Evolutionary conservation across 2,329 filamentous ascomycete genomes (phyloP).

Genomic region (Clarireedia hainanense): DNA sequence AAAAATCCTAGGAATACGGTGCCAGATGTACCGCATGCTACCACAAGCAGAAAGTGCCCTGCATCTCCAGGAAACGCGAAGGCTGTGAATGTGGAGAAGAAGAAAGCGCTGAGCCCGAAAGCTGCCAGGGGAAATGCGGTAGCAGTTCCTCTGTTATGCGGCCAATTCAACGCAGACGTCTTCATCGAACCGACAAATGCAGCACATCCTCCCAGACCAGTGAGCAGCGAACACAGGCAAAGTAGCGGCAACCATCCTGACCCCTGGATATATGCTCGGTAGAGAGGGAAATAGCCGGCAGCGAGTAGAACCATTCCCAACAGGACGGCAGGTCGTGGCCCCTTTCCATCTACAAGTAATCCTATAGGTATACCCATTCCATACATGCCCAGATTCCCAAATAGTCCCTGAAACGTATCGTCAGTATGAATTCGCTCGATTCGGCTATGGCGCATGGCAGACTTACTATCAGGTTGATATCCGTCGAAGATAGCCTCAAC

Average conservation of each 20-base stretch:
- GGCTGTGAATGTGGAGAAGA: conserved; percentile 77
- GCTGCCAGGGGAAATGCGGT: conserved; percentile 89
- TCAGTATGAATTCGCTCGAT: conserved; percentile 25
- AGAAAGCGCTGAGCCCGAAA: conserved; percentile 92
- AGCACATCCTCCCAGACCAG: conserved; percentile 81
- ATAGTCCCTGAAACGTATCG: conserved; percentile 43
- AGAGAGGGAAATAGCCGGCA: conserved; percentile 79
- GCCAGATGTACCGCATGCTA: conserved; percentile 70
- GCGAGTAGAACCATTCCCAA: conserved; percentile 66
- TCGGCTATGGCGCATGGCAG: not conserved
- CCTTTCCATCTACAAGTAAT: conserved; percentile 74
- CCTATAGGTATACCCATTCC: conserved; percentile 82
- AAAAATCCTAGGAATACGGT: conserved; percentile 74
- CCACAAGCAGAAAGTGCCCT: conserved; percentile 68
- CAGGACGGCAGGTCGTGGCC: conserved; percentile 71
- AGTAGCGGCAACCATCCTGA: conserved; percentile 51
- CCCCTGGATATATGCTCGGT: conserved; percentile 67
- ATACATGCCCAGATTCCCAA: conserved; percentile 91
- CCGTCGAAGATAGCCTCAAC: conserved; percentile 80
- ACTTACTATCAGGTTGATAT: conserved; percentile 81
- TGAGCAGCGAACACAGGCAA: conserved; percentile 78
- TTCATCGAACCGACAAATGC: conserved; percentile 89
- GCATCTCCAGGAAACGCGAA: conserved; percentile 78
- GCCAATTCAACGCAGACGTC: conserved; percentile 81
- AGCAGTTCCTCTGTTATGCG: conserved; percentile 81